phyloP scores from a whole-genome alignment of 768 basidiomycete species.

The Collybiopsis luxurians region DNA sequence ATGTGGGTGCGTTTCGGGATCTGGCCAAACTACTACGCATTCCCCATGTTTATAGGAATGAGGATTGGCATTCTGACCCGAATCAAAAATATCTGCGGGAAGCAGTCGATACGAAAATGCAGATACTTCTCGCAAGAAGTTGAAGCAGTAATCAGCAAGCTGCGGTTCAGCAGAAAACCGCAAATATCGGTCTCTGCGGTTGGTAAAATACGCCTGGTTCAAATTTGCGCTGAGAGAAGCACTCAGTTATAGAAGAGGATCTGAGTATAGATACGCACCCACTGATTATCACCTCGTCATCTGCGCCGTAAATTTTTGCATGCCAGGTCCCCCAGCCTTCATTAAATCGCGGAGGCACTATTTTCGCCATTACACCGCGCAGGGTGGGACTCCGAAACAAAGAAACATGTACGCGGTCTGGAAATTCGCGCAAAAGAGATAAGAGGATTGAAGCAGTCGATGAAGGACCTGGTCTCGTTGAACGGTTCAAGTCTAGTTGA shows the following conservation, averaged over 20 bases:
- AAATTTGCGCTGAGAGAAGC: conserved; percentile 75
- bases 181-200: conserved; percentile 94
- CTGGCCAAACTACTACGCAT: conserved; percentile 66
- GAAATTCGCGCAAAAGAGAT: too few species aligned
- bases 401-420: conserved; percentile 68
- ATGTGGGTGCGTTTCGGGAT: conserved; percentile 64
- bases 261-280: conserved; percentile 53
- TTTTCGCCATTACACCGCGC: conserved; percentile 62
- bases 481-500: conserved; percentile 78
- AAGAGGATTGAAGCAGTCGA: too few species aligned
- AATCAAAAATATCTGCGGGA: conserved; percentile 17
- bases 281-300: conserved; percentile 89
- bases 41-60: conserved; percentile 35
- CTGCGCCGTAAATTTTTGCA: conserved; percentile 91
- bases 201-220: conserved; percentile 33
- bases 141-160: conserved; percentile 81
- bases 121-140: conserved; percentile 67
- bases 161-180: conserved; percentile 58
- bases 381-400: conserved; percentile 90
- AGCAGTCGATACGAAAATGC: conserved; percentile 68
- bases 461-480: conserved; percentile 69
- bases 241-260: background rate
- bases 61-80: background rate
- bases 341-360: conserved; percentile 91
- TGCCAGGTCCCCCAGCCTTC: conserved; percentile 99